phyloP scores from a whole-genome alignment of 2,329 filamentous ascomycete species.

The Parascedosporium putredinis region DNA sequence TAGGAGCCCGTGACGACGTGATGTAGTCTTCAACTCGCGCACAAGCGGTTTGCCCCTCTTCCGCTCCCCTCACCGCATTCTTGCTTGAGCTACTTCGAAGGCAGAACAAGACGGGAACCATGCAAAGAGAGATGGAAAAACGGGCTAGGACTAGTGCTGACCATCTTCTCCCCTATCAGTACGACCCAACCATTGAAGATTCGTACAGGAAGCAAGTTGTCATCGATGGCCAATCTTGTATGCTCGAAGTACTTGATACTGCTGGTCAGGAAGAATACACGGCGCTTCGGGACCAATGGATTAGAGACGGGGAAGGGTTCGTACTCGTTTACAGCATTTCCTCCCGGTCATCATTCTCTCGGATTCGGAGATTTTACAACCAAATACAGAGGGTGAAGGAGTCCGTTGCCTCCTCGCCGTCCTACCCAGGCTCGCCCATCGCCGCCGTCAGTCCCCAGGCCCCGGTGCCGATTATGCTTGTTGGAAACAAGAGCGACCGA shows the following conservation, averaged over 20 bases:
- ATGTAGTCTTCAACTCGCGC: no score
- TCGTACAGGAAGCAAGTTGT: conserved; percentile 83
- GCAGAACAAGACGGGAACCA: no score
- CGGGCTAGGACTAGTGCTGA: no score
- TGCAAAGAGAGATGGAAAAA: no score
- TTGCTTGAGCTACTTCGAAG: no score
- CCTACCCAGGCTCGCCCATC: conserved; percentile 66
- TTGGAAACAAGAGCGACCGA: conserved; percentile 96
- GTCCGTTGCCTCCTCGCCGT: conserved; percentile 65
- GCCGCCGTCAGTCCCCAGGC: conserved; percentile 47
- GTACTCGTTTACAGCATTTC: conserved; percentile 98
- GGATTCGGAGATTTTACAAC: conserved; percentile 91
- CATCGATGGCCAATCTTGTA: conserved; percentile 90
- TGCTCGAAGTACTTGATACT: conserved; percentile 95
- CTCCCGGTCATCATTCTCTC: conserved; percentile 85
- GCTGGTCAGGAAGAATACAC: conserved; percentile 98
- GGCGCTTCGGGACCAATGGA: conserved; percentile 94
- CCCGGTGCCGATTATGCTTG: conserved; percentile 90
- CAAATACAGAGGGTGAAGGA: conserved; percentile 98
- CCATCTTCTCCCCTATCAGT: conserved; percentile 33
- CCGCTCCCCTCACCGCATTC: no score
- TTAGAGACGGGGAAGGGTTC: conserved; percentile 93
- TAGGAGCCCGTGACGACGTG: no score
- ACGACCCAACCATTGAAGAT: conserved; percentile 81
- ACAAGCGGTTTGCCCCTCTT: no score